Evolutionary conservation across 768 basidiomycete species (phyloP), one percentile per base, ranked within the genome.

Genomic region (Terana coerulea): DNA sequence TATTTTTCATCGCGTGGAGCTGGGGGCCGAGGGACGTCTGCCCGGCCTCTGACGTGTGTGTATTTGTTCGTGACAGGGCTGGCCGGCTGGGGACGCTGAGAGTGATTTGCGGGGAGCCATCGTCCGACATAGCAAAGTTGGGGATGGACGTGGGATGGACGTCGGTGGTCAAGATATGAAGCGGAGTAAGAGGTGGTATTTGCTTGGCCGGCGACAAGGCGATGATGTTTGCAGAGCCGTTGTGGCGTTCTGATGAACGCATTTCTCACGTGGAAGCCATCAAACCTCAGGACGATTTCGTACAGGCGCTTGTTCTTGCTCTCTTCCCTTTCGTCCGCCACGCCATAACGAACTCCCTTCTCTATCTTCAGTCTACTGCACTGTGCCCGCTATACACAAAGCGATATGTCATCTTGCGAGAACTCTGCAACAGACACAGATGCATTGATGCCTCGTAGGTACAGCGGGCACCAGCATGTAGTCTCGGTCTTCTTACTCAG

Each of bases 361-460:
- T n/a, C n/a, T n/a, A n/a, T n/a, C n/a, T n/a, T n/a, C n/a, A n/a
- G n/a, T n/a, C n/a, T n/a, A n/a, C n/a, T n/a, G n/a, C n/a, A n/a
- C n/a, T n/a, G n/a, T n/a, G n/a, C n/a, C n/a, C n/a, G n/a, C n/a
- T n/a, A n/a, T n/a, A n/a, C n/a, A n/a, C n/a, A n/a, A n/a, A n/a
- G n/a, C 29, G n/a, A 22, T 15, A 0, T 40, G 46, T 25, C 46
- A 64, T 64, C 59, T 19, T 90, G 88, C 62, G 86, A 81, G 49
- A 86, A 86, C 58, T 83, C 86, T 11, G 68, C 73, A 42, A 64
- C 66, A 6, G 84, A 85, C 36, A 65, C 71, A 37, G 83, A 86
- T 67, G 76, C 73, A 3, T 68, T 85, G 37, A 89, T 89, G 86
- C 73, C 74, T 58, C 78, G 88, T 88, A 65, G 67, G 84, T 66